Evolutionary conservation across 2,329 filamentous ascomycete genomes (phyloP), one percentile per base, ranked within the genome.

Genomic region (Ceratocystiopsis sp.): DNA sequence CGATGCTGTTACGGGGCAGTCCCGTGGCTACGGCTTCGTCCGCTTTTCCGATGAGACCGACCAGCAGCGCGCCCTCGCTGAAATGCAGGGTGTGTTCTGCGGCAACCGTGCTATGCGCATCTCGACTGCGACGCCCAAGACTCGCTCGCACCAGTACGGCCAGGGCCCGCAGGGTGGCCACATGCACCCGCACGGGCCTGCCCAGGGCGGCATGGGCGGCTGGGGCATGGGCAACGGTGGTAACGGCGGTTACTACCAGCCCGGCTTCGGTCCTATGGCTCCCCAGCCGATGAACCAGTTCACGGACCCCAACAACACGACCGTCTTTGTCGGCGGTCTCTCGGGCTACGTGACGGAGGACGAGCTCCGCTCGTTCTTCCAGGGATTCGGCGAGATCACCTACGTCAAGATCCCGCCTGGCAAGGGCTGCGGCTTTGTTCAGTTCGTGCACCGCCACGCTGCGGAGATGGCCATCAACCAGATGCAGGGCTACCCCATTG

Each of bases 401-500:
- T 98, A 98, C 61, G 91, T 98, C 68, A 98, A 98, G 78, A 98
- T 98, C 46, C 91, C 91, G 43, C 89, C 91, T 51, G 91, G 91
- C 67, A 98, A 98, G 75, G 91, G 91, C 53, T 98, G 91, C 58
- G 91, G 91, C 46, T 98, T 98, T 59, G 91, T 98, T 46, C 91
- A 98, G 65, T 98, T 98, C 55, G 91, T 98, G 45, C 91, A 98
- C 68, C 86, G 91, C 52, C 91, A 98, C 57, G 91, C 91, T 42
- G 91, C 91, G 14, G 91, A 98, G 68, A 98, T 98, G 91, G 91
- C 91, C 53, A 98, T 98, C 74, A 98, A 98, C 68, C 91, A 98
- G 67, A 98, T 98, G 91, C 91, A 98, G 66, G 91, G 91, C 48
- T 98, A 98, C 61, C 91, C 91, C 19, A 98, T 98, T 56, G 91